Base-by-base conservation (phyloP, 2,329 filamentous ascomycete species). In the Colletotrichum lini region DNA sequence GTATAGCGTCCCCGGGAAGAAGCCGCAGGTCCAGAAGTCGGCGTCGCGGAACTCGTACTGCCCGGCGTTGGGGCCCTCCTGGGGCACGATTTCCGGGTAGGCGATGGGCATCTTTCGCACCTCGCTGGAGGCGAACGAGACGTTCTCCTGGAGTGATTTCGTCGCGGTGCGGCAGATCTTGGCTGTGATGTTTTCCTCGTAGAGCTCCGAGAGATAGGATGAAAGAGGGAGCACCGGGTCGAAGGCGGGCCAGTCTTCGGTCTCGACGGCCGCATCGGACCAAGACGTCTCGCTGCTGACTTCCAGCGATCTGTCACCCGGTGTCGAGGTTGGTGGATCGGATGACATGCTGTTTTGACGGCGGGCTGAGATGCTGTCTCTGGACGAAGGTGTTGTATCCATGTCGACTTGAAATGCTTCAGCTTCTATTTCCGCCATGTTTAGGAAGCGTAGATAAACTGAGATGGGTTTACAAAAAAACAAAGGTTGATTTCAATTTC, bases 1-100 rank as follows among this genome's bases (percentile, higher is more conserved):
- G 69, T 81, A 82, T 2, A 83, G 75, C 40, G 73, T 78, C 1
- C 81, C 81, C 0, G 81, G 81, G 61, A 83, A 83, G 76, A 83
- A 83, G 18, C 81, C 81, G 42, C 80, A 81, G 0, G 81, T 83
- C 81, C 81, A 83, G 50, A 75, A 75, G 3, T 65, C 60, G 4
- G 67, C 73, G 12, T 73, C 72, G 18, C 73, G 52, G 1, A 73
- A 65, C 57, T 65, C 61, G 42, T 73, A 76, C 12, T 59, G 62
- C 16, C 73, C 73, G 13, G 67, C 67, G 15, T 74, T 61, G 0
- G 68, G 60, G 10, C 74, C 74, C 4, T 66, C 67, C 52, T 74
- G 74, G 4, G 67, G 73, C 1, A 76, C 74, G n/a, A 69, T 70
- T 56, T 76, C 74, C 23, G 74, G 74, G 18, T 73, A 76, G 4